Evolutionary conservation across 2,329 filamentous ascomycete species (phyloP).

Genomic region (Cryphonectria carpinicola): DNA sequence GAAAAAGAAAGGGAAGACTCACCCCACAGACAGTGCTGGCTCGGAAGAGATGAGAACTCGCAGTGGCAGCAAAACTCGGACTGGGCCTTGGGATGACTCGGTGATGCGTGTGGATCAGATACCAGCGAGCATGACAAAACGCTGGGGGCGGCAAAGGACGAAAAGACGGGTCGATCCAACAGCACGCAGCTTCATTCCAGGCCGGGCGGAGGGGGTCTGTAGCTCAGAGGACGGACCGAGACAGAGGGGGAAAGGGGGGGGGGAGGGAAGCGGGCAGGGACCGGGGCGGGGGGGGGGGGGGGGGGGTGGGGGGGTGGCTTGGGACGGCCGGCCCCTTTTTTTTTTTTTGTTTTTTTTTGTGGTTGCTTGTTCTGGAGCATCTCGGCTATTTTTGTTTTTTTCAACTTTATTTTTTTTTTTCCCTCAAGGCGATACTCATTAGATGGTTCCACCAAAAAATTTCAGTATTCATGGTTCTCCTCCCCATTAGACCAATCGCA

Average conservation of each 20-base stretch:
- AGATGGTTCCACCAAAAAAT: too few relatives aligned
- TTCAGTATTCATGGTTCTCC: too few relatives aligned
- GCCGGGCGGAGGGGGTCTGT: not conserved
- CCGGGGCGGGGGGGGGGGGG: too few relatives aligned
- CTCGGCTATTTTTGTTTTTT: too few relatives aligned
- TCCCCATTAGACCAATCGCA: too few relatives aligned
- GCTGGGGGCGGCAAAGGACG: slow-evolving; percentile 1
- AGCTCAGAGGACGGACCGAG: slow-evolving; percentile 3
- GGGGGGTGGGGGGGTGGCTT: too few relatives aligned
- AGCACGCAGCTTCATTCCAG: not conserved
- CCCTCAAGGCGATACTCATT: too few relatives aligned
- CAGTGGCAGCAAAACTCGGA: not conserved
- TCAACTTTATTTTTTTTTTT: too few relatives aligned
- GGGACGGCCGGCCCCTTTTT: too few relatives aligned
- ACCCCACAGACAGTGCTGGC: not conserved
- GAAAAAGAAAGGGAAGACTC: not conserved
- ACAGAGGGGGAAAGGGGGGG: not conserved
- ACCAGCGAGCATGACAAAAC: not conserved
- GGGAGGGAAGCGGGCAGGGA: too few relatives aligned
- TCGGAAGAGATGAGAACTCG: not conserved
- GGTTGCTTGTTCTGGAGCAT: too few relatives aligned
- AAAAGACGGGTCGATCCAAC: not conserved
- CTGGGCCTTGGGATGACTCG: not conserved
- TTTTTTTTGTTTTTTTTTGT: too few relatives aligned
- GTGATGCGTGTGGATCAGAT: not conserved